These are phyloP conservation scores for Aspergillus costaricaensis DNA, from an alignment of 2,329 filamentous ascomycete genomes.

Conservation along the genomic window DNA sequence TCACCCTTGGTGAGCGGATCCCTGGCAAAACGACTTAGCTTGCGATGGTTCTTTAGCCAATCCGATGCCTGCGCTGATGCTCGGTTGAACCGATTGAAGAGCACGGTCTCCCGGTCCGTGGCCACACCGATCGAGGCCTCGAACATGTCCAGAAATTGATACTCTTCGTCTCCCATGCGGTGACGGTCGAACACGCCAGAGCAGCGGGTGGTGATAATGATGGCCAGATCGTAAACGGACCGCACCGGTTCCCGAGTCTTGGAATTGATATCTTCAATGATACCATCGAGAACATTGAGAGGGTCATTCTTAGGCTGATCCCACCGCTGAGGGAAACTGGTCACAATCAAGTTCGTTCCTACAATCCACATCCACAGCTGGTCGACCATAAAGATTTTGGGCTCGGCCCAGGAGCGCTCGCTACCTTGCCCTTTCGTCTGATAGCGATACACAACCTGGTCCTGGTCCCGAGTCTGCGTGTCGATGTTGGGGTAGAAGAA, in stretches of 20 bases:
- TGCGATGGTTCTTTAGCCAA: conserved; percentile 56
- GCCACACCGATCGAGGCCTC: conserved; percentile 61
- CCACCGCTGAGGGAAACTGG: conserved; percentile 43
- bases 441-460: conserved; percentile 67
- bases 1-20: conserved; percentile 18
- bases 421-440: conserved; percentile 42
- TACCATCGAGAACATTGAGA: conserved; percentile 61
- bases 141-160: conserved; percentile 69
- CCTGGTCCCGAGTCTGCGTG: conserved; percentile 60
- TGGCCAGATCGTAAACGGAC: conserved; percentile 64
- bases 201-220: conserved; percentile 62
- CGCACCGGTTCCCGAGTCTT: conserved; percentile 62
- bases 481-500: conserved; percentile 65
- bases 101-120: conserved; percentile 57
- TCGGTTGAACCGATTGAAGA: conserved; percentile 62
- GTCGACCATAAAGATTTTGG: conserved; percentile 69
- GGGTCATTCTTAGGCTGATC: conserved; percentile 63
- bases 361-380: conserved; percentile 69
- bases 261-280: conserved; percentile 67
- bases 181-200: conserved; percentile 63
- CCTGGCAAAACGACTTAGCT: conserved; percentile 38
- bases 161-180: conserved; percentile 59
- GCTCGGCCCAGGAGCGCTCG: conserved; percentile 43
- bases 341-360: conserved; percentile 59
- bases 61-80: conserved; percentile 59